Conservation (phyloP, 1,139 yeast genomes). For the Hanseniaspora gamundiae region DNA sequence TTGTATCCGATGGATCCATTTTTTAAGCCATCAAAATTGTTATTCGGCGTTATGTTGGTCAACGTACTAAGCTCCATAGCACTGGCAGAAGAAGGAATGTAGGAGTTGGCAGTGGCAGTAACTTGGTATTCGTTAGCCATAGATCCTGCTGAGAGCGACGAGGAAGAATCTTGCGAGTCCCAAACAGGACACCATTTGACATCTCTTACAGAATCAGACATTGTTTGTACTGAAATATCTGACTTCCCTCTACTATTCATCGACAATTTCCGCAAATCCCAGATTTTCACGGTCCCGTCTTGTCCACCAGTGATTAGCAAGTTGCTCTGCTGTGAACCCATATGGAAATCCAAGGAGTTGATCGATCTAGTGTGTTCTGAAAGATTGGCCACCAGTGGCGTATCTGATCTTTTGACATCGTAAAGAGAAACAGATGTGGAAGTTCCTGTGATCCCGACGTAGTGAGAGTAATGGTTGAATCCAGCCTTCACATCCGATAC, state of each 20-base stretch:
- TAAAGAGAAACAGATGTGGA: constrained; percentile 40
- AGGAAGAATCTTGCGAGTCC: not conserved
- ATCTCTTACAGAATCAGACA: constrained; percentile 50
- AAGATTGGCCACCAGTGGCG: constrained; percentile 30
- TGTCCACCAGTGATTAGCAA: constrained; percentile 75
- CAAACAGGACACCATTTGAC: constrained; percentile 45
- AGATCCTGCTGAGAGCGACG: not conserved
- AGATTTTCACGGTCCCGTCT: constrained; percentile 76
- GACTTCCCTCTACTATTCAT: constrained; percentile 14
- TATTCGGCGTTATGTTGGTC: not conserved
- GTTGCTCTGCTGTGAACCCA: constrained; percentile 34
- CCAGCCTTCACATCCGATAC: constrained; percentile 39
- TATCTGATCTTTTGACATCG: constrained; percentile 33
- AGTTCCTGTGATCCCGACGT: constrained; percentile 33
- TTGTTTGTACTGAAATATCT: constrained; percentile 25
- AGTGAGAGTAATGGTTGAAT: constrained; percentile 30
- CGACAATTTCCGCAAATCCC: constrained; percentile 55
- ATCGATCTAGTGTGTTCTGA: constrained; percentile 69
- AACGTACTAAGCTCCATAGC: not conserved
- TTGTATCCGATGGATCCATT: not conserved
- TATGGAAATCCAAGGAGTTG: constrained; percentile 63
- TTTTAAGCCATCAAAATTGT: not conserved
- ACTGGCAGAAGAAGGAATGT: not conserved
- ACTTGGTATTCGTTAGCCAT: not conserved
- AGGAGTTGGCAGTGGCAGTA: not conserved